Evolutionary conservation across 2,329 filamentous ascomycete genomes (phyloP), one percentile per base, ranked within the genome.

Genomic region (Laburnicola sp.): DNA sequence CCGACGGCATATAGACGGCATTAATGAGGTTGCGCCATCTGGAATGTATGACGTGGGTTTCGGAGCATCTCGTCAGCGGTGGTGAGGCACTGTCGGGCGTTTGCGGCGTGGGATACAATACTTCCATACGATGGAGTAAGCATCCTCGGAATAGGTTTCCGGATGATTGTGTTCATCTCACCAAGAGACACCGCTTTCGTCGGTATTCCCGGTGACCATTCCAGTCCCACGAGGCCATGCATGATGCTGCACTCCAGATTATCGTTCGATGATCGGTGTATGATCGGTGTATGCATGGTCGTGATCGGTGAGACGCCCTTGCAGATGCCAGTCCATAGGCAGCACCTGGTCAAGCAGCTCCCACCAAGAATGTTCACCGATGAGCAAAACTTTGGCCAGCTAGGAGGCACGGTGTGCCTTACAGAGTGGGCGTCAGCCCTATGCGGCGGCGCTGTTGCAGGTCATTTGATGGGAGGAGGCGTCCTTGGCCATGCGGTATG

Each of bases 331-430:
- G 16, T 32, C 30, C 30, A 32, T 38, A 21, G 16, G 26, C 23
- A 22, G 7, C 23, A 23, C 11, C 38, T 23, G 42, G 27, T 35
- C n/a, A 31, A 48, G 44, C 27, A 45, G n/a, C 21, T 32, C 11
- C 27, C 21, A 27, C 4, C 28, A 46, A 27, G 39, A 23, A 5
- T 36, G 36, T 50, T 52, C 54, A 62, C 59, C 59, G 57, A 62
- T 62, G 54, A 57, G 58, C 50, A 48, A 28, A 34, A 34, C 43
- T 30, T 42, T 40, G 49, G 28, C 8, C 9, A 11, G 43, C 48
- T 48, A 55, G 53, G 57, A 55, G 54, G 53, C 16, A 32, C 23
- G 40, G 40, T 26, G 52, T 43, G 50, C 40, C 30, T 41, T 51
- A 46, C 30, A 26, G 16, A 30, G 21, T 23, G n/a, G 2, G 21